Conservation (phyloP, 495 filamentous ascomycete species). For the Penicillium macrosclerotiorum region DNA sequence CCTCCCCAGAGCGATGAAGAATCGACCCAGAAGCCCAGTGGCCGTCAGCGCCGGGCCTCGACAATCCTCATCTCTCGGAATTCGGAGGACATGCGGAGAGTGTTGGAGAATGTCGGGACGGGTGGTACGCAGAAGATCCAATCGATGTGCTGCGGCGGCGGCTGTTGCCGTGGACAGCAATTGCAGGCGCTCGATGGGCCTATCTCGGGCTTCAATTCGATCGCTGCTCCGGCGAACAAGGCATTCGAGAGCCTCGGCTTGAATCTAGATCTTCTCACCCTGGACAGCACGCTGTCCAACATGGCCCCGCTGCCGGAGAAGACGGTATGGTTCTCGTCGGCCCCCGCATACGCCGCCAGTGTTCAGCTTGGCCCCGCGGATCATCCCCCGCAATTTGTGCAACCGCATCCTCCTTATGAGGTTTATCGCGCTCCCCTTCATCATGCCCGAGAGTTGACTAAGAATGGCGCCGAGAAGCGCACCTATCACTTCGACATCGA, state of each 20-base stretch:
- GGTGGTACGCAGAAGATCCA: constrained; percentile 52
- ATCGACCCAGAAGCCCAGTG: constrained; percentile 21
- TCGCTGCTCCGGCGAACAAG: constrained; percentile 64
- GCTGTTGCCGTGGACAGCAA: constrained; percentile 75
- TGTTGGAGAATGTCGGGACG: constrained; percentile 48
- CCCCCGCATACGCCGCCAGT: constrained; percentile 37
- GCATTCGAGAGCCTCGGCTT: constrained; percentile 77
- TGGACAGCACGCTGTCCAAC: constrained; percentile 66
- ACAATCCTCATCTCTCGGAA: constrained; percentile 77
- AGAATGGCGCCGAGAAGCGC: constrained; percentile 88
- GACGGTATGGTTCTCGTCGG: constrained; percentile 62
- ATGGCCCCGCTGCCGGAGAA: constrained; percentile 69
- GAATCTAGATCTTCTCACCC: constrained; percentile 68
- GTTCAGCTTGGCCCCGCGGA: constrained; percentile 35
- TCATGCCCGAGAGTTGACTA: constrained; percentile 81
- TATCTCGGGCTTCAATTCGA: constrained; percentile 53
- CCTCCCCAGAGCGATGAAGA: constrained; percentile 50
- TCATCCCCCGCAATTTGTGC: constrained; percentile 84
- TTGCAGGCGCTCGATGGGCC: constrained; percentile 44
- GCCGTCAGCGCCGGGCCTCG: constrained; percentile 66
- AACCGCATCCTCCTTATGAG: constrained; percentile 90
- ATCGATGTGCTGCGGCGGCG: constrained; percentile 84
- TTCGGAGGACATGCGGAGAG: constrained; percentile 68
- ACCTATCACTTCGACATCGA: constrained; percentile 98
- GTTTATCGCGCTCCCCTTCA: constrained; percentile 84